A percentile compares a stretch with the other conserved stretches of the same genome.
These are phyloP conservation scores for Asterochloris sp. DNA, from an alignment of 139 green algal genomes.

Conservation along the genomic window DNA sequence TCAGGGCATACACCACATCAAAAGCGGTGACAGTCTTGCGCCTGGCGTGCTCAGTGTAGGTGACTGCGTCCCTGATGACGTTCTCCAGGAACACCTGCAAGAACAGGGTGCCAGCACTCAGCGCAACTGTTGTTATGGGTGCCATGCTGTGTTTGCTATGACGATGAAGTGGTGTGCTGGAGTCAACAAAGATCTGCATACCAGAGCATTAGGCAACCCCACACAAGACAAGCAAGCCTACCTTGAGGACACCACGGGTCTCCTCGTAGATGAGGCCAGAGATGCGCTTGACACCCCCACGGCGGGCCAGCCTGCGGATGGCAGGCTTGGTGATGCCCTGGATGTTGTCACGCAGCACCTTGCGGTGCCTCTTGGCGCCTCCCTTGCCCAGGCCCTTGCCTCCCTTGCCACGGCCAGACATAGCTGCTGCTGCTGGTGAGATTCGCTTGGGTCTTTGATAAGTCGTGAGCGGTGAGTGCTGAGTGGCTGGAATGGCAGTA, in stretches of 20 bases:
- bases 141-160: not conserved
- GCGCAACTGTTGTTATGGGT: not conserved
- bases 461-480: too few species aligned
- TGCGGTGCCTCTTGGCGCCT: slow-evolving; percentile 87
- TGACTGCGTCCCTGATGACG: slow-evolving; percentile 91
- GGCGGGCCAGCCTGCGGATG: slow-evolving; percentile 78
- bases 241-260: slow-evolving; percentile 48
- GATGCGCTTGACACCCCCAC: slow-evolving; percentile 79
- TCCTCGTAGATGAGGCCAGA: slow-evolving; percentile 91
- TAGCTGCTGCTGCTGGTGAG: slow-evolving; percentile 17
- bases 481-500: too few species aligned
- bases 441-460: too few species aligned
- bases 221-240: not conserved
- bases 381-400: slow-evolving; percentile 92
- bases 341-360: slow-evolving; percentile 77
- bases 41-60: slow-evolving; percentile 96
- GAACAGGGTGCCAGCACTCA: not conserved
- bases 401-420: slow-evolving; percentile 92
- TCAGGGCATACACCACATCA: slow-evolving; percentile 94
- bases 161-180: not conserved
- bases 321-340: slow-evolving; percentile 86
- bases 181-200: not conserved
- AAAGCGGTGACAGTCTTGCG: slow-evolving; percentile 96
- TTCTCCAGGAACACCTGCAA: slow-evolving; percentile 87
- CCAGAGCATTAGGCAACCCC: too few species aligned